Conservation (phyloP, 208 protist genomes). For the Wallacemonas sp. region DNA sequence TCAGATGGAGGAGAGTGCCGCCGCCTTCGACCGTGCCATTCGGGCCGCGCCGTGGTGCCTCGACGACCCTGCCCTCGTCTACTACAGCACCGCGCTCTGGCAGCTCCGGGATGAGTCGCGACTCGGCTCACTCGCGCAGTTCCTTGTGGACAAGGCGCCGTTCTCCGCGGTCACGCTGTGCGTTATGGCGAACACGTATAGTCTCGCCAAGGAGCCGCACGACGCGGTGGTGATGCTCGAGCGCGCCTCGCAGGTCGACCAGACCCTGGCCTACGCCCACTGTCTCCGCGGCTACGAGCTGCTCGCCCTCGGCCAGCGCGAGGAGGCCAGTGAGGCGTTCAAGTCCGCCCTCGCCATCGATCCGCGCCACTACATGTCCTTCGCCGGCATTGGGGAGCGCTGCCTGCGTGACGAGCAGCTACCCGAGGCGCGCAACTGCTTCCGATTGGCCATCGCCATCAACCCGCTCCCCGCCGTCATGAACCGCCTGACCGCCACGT, state of each 20-base stretch:
- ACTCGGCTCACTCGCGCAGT: conserved; percentile 88
- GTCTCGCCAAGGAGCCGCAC: conserved; percentile 93
- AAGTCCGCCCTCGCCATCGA: conserved; percentile 90
- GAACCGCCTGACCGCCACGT: conserved; percentile 76
- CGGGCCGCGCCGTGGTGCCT: conserved; percentile 59
- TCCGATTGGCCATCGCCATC: conserved; percentile 85
- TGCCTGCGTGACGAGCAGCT: conserved; percentile 92
- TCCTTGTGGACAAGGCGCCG: conserved; percentile 87
- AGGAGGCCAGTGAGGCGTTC: conserved; percentile 90
- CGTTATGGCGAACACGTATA: conserved; percentile 95
- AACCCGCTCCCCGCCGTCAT: conserved; percentile 77
- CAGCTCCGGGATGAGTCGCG: conserved; percentile 86
- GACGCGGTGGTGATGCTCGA: conserved; percentile 94
- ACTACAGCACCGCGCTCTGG: conserved; percentile 97
- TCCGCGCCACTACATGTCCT: conserved; percentile 95
- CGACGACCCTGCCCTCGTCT: conserved; percentile 59
- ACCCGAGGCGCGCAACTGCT: conserved; percentile 89
- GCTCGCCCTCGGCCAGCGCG: conserved; percentile 91
- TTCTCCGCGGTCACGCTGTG: conserved; percentile 86
- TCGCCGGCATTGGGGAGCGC: conserved; percentile 95
- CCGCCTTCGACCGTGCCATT: conserved; percentile 51
- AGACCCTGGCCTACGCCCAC: conserved; percentile 91
- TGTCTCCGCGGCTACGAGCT: conserved; percentile 95
- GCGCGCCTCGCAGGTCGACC: conserved; percentile 89
- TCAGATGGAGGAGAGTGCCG: conserved; percentile 55